Evolutionary conservation across 441 rosid genomes (phyloP).

Genomic region (Geranium incanum): DNA sequence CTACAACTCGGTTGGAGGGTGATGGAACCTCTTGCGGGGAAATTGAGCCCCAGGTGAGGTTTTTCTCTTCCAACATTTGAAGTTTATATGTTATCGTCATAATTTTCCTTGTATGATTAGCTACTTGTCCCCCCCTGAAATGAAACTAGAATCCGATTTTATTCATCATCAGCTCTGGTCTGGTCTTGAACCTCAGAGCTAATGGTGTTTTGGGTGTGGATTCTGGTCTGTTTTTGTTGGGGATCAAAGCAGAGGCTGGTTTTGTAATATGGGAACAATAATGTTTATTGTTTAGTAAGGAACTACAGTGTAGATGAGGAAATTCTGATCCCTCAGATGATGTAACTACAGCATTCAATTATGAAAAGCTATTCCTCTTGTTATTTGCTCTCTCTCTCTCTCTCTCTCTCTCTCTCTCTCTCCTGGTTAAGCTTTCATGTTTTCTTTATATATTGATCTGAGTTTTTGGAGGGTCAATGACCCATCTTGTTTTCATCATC

Average conservation of each 20-base stretch:
- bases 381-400: constrained; percentile 11
- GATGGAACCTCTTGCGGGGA: neutral
- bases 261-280: constrained; percentile 25
- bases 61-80: neutral
- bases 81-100: constrained; percentile 4
- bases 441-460: too few relatives aligned
- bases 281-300: constrained; percentile 14
- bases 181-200: neutral
- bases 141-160: neutral
- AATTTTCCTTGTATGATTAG: neutral
- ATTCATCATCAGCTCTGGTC: constrained; percentile 1
- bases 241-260: constrained; percentile 18
- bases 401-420: neutral
- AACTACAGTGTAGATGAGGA: constrained; percentile 14
- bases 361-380: constrained; percentile 14
- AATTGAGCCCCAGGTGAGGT: neutral
- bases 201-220: neutral
- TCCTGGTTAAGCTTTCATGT: too few relatives aligned
- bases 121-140: neutral
- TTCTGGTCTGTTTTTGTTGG: constrained; percentile 13
- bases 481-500: too few relatives aligned
- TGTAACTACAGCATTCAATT: constrained; percentile 28
- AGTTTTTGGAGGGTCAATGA: too few relatives aligned
- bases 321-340: constrained; percentile 19
- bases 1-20: constrained; percentile 25